phyloP scores from a whole-genome alignment of 441 rosid genomes.

The Euphorbia schlechtendalii region DNA sequence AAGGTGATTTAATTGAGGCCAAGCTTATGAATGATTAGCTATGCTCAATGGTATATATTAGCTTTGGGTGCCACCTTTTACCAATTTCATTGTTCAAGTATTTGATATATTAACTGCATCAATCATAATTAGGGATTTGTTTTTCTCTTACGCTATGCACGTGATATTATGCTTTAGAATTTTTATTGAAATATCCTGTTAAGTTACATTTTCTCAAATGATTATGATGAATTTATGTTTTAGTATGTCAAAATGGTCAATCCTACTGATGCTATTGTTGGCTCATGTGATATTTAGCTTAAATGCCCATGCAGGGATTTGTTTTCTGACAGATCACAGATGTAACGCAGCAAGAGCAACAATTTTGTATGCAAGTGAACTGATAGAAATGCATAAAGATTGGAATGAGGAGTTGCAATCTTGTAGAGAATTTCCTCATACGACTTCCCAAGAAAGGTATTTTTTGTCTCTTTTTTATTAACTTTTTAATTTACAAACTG shows the following conservation, averaged over 20 bases:
- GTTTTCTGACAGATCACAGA: constrained; percentile 60
- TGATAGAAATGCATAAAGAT: constrained; percentile 99
- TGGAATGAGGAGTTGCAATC: constrained; percentile 99
- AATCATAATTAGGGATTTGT: too few species aligned
- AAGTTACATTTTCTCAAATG: too few species aligned
- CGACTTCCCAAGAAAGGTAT: constrained; percentile 93
- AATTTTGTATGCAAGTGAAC: constrained; percentile 96
- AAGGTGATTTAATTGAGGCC: constrained; percentile 95
- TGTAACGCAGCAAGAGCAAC: constrained; percentile 98
- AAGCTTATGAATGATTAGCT: constrained; percentile 95
- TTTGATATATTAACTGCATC: too few species aligned
- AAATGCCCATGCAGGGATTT: constrained; percentile 15
- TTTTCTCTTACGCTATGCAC: too few species aligned
- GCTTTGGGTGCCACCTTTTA: too few species aligned
- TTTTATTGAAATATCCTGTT: too few species aligned
- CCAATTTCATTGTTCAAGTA: too few species aligned
- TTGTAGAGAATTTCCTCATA: constrained; percentile 94
- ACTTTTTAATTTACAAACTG: neutral
- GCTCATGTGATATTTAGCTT: constrained; percentile 11
- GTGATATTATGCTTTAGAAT: too few species aligned
- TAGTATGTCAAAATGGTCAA: too few species aligned
- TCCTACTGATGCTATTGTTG: neutral
- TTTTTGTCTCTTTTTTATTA: constrained; percentile 11
- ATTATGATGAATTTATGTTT: too few species aligned
- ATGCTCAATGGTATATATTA: too few species aligned